Base-by-base conservation (phyloP, 1,284 basidiomycete species). In the Phellinidium pouzarii region DNA sequence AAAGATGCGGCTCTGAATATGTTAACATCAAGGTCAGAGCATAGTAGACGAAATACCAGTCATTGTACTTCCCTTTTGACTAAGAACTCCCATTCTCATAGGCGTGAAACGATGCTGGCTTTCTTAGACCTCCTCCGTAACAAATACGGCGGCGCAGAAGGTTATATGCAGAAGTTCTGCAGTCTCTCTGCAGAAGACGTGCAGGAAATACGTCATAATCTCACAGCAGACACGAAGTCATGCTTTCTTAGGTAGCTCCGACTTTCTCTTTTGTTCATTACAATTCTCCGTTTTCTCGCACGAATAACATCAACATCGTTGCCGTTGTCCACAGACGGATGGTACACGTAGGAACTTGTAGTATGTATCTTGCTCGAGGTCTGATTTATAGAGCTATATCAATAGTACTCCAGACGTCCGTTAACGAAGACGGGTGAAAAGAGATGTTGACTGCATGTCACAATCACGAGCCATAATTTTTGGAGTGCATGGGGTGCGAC, bases 1-100 rank as follows among this genome's bases (percentile, higher is more conserved):
- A 78, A 74, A 43, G 78, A 85, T 53, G 83, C 84, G 20, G 85
- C 84, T 1, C 68, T 86, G 12, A 87, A 85, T 58, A 87, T 89
- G 85, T 77, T 89, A 44, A 78, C 81, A 3, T 87, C 84, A 60
- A 75, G 82, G 86, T 86, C 36, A 37, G 57, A 31, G 12, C 26
- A 63, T 53, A 73, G 59, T 14, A 26, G n/a, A n/a, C n/a, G n/a
- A n/a, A n/a, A n/a, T n/a, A n/a, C n/a, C n/a, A n/a, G n/a, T n/a
- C n/a, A n/a, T n/a, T n/a, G n/a, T n/a, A n/a, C n/a, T n/a, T n/a
- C n/a, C n/a, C n/a, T n/a, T n/a, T n/a, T n/a, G n/a, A n/a, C n/a
- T n/a, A n/a, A n/a, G n/a, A n/a, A n/a, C n/a, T n/a, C n/a, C n/a
- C n/a, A n/a, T n/a, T n/a, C n/a, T n/a, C n/a, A n/a, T 57, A 89